These are phyloP conservation scores for Colletotrichum euphorbiae DNA, from an alignment of 2,329 filamentous ascomycete species.

Conservation along the genomic window DNA sequence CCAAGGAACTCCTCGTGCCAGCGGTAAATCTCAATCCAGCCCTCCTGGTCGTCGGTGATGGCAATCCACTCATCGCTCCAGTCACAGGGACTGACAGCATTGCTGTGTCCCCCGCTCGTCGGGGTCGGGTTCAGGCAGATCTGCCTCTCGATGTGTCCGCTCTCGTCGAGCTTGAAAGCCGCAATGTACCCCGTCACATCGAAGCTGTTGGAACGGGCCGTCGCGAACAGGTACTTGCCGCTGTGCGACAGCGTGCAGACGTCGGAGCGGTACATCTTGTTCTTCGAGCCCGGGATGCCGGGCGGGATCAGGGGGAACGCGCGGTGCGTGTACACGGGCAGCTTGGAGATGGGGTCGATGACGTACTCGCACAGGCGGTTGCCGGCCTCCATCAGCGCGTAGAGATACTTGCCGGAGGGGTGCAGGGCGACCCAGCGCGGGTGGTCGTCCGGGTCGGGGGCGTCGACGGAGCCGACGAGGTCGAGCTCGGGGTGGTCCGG, in stretches of 20 bases:
- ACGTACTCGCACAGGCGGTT: slow-evolving; percentile 86
- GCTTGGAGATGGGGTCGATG: slow-evolving; percentile 77
- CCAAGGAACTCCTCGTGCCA: slow-evolving; percentile 86
- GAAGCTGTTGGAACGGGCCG: slow-evolving; percentile 81
- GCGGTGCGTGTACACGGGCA: slow-evolving; percentile 83
- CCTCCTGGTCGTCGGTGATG: slow-evolving; percentile 88
- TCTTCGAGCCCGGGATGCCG: slow-evolving; percentile 66
- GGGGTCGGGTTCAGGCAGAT: slow-evolving; percentile 86
- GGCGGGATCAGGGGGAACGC: slow-evolving; percentile 84
- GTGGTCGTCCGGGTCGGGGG: slow-evolving; percentile 78
- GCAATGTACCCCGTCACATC: slow-evolving; percentile 85
- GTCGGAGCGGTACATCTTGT: slow-evolving; percentile 81
- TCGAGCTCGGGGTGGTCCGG: slow-evolving; percentile 47
- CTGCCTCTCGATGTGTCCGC: slow-evolving; percentile 80
- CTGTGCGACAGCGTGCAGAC: slow-evolving; percentile 80
- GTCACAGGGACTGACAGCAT: slow-evolving; percentile 85
- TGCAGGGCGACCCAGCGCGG: slow-evolving; percentile 91
- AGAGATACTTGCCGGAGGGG: slow-evolving; percentile 80
- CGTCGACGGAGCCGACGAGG: slow-evolving; percentile 78
- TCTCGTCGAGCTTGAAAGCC: slow-evolving; percentile 77
- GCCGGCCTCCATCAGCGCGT: slow-evolving; percentile 90
- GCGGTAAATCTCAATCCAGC: slow-evolving; percentile 87
- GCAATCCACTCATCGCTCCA: slow-evolving; percentile 93
- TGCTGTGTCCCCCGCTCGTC: slow-evolving; percentile 88
- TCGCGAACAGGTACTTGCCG: slow-evolving; percentile 84